These are phyloP conservation scores for Camelina laxa DNA, from an alignment of 345 rosid genomes.

Conservation along the genomic window DNA sequence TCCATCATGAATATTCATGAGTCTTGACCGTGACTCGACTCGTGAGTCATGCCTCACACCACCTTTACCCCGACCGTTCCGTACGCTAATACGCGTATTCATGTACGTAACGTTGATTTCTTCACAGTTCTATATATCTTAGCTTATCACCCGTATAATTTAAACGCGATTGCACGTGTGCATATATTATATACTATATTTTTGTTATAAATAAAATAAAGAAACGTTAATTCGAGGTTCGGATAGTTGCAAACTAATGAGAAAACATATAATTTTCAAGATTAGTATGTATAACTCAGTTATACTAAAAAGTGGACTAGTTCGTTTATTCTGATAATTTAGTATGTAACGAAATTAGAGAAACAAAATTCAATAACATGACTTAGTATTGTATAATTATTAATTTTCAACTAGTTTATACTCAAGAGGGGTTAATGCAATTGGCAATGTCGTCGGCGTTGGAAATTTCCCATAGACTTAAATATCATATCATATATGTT, in stretches of 20 bases:
- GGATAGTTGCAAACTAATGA: neutral
- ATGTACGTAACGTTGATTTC: conserved; percentile 34
- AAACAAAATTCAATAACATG: no score
- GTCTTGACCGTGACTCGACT: conserved; percentile 17
- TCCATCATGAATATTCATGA: conserved; percentile 27
- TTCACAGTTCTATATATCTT: neutral
- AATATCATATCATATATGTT: neutral
- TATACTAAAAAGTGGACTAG: neutral
- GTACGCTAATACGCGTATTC: conserved; percentile 36
- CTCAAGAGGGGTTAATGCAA: neutral
- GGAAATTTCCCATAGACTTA: neutral
- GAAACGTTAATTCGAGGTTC: neutral
- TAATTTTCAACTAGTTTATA: neutral
- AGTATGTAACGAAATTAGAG: no score
- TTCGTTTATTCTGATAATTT: neutral
- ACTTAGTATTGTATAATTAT: no score
- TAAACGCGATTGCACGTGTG: conserved; percentile 19
- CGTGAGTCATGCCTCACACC: conserved; percentile 39
- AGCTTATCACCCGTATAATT: neutral
- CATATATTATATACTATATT: neutral
- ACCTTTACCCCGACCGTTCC: conserved; percentile 41
- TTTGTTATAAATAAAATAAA: neutral
- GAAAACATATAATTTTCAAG: neutral
- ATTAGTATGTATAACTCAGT: neutral
- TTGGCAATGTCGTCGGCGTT: neutral